Evolutionary conservation across 2,329 filamentous ascomycete species (phyloP).

Genomic region (Rhexocercosporidium sp.): DNA sequence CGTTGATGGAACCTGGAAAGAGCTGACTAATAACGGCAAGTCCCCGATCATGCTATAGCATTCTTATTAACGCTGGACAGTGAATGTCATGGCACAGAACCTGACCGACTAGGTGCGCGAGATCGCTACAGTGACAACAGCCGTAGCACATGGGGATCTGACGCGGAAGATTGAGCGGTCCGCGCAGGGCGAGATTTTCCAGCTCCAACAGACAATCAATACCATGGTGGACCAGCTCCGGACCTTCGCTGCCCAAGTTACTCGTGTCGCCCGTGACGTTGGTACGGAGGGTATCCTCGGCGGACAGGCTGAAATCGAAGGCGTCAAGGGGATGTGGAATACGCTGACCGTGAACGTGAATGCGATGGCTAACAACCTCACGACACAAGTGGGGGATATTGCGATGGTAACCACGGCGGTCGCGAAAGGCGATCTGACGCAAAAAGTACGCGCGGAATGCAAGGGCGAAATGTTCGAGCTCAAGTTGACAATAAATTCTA

Average conservation of each 20-base stretch:
- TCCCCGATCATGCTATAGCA: slow-evolving; percentile 1
- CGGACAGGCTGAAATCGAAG: slow-evolving; percentile 81
- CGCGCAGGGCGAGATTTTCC: slow-evolving; percentile 80
- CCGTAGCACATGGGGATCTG: slow-evolving; percentile 81
- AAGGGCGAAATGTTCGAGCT: slow-evolving; percentile 91
- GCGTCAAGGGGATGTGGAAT: slow-evolving; percentile 88
- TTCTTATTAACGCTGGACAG: slow-evolving; percentile 46
- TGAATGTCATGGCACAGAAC: slow-evolving; percentile 85
- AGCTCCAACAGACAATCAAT: slow-evolving; percentile 85
- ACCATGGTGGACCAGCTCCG: slow-evolving; percentile 88
- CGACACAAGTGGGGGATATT: slow-evolving; percentile 92
- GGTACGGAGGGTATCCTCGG: slow-evolving; percentile 84
- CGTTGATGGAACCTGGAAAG: slow-evolving; percentile 96
- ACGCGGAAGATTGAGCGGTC: slow-evolving; percentile 85
- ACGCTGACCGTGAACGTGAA: slow-evolving; percentile 86
- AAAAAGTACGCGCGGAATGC: slow-evolving; percentile 93
- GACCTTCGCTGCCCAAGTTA: slow-evolving; percentile 84
- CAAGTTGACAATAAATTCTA: slow-evolving; percentile 98
- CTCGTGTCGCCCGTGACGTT: slow-evolving; percentile 81
- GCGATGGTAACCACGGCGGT: slow-evolving; percentile 78
- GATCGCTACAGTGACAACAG: slow-evolving; percentile 83
- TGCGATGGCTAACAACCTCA: slow-evolving; percentile 86
- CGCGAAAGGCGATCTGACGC: slow-evolving; percentile 86
- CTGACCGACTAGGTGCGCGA: slow-evolving; percentile 84
- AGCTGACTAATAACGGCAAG: slow-evolving; percentile 84